Conservation (phyloP, 2,329 filamentous ascomycete species). For the Boeremia lycopersici region DNA sequence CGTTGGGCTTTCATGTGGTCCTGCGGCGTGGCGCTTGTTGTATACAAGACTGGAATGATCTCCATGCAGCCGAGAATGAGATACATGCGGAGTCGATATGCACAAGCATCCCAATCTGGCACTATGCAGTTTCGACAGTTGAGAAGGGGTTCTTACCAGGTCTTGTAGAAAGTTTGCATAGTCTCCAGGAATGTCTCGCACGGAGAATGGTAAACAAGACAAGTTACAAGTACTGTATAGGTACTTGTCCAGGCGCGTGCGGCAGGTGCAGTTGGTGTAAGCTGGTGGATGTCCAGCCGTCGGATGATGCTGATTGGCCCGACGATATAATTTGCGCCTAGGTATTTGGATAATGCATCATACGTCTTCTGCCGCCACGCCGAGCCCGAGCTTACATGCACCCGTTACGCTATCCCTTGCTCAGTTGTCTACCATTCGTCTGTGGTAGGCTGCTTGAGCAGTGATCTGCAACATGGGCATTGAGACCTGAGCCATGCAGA, state of each 20-base stretch:
- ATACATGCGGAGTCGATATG: conserved; percentile 41
- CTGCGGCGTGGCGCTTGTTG: conserved; percentile 28
- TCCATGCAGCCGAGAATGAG: conserved; percentile 45
- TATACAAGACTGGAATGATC: conserved; percentile 36
- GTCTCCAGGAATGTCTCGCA: conserved; percentile 5
- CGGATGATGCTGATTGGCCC: conserved; percentile 13
- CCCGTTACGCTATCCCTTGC: conserved; percentile 17
- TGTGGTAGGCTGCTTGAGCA: conserved; percentile 25
- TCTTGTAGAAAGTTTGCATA: not conserved
- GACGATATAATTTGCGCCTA: conserved; percentile 25
- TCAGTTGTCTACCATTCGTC: conserved; percentile 16
- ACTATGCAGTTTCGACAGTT: conserved; percentile 24
- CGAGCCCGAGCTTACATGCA: conserved; percentile 21
- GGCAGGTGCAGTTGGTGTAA: not conserved
- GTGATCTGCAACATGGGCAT: conserved; percentile 33
- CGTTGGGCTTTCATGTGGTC: conserved; percentile 39
- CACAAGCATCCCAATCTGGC: conserved; percentile 31
- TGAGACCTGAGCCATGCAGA: conserved; percentile 35
- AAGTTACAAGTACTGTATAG: not conserved
- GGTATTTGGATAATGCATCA: conserved; percentile 26
- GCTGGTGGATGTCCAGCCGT: not conserved
- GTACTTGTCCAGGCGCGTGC: not conserved
- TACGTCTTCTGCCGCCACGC: conserved; percentile 29
- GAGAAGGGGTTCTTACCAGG: conserved; percentile 30
- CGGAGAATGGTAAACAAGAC: conserved; percentile 13